Base-by-base conservation (phyloP, 139 green algal species). In the Spirogloea muscicola region DNA sequence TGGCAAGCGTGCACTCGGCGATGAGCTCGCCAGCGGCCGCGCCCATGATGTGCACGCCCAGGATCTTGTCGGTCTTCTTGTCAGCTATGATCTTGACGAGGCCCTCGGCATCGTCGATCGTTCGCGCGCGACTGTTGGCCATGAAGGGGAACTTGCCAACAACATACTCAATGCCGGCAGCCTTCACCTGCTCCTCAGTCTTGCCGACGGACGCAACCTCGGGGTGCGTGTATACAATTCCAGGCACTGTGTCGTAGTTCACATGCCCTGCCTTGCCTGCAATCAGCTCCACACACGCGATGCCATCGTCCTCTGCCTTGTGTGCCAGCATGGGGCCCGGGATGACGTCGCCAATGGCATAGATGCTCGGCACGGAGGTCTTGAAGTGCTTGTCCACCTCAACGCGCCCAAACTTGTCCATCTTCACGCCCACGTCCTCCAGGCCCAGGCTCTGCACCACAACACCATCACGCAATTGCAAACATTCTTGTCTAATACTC, bases 291-390 rank as follows among this genome's bases (percentile, higher is more conserved):
- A 94, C 91, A 33, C 84, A 87, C 3, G 93, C 91, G 18, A 99
- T 86, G 16, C 93, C 94, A 49, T 99, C 94, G 84, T 99, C 94
- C 86, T 99, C 94, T 1, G 94, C 94, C 85, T 99, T 99, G 82
- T 99, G 94, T 2, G 94, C 94, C 36, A 99, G 88, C 94, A 98
- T 98, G 59, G 94, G 94, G 0, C 87, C 91, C 1, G 77, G 85
- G 34, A 98, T 91, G 21, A 68, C 49, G 29, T 77, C 93, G 0
- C 93, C 93, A 68, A 98, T 97, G 69, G 93, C 93, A 72, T 94
- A 94, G 2, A 97, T 71, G 51, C 40, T 49, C 5, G 70, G 66
- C 21, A 72, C 63, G 52, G 38, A 83, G 60, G 76, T 86, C 51
- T 49, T 41, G 58, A 77, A 85, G 33, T 82, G 42, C 2, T 57